Evolutionary conservation across 306 rosid genomes (phyloP), one percentile per base, ranked within the genome.

Genomic region (Lablab purpureus): DNA sequence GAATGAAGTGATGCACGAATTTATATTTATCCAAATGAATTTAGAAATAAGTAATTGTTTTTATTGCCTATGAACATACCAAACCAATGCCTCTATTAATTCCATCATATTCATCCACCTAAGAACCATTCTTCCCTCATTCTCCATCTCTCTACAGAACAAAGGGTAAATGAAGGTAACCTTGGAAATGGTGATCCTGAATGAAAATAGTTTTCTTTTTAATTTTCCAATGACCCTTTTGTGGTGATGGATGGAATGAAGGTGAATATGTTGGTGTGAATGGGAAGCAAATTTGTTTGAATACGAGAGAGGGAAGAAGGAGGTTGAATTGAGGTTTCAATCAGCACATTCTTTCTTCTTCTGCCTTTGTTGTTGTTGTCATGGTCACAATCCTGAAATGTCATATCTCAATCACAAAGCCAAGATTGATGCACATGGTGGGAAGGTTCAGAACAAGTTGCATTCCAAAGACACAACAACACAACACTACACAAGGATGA

Each of bases 351-450:
- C 72, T 23, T 21, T 67, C 45, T 40, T 40, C 11, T 37, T 0
- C 43, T n/a, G n/a, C 18, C 49, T 4, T 5, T 4, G n/a, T 45
- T 45, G 5, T 46, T 36, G 40, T 36, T n/a, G 69, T 32, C 13
- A 17, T n/a, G 67, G 8, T 60, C 67, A 60, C 21, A 62, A 30
- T 32, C 51, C 51, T 10, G 30, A 66, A 19, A 66, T 5, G 71
- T 66, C 52, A 67, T 41, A 41, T 67, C 34, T 21, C 32, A 67
- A 22, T 67, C 72, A 67, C 52, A 4, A 67, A 66, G 18, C 71
- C 40, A 19, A 65, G 71, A 65, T 65, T 37, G 50, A 37, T 36
- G 49, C 18, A 51, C 23, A 54, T 36, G 9, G 14, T 22, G 9
- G 10, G 52, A 37, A 36, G 54, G 37, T 73, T 54, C 77, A 54